Base-by-base conservation (phyloP, 2,329 filamentous ascomycete species). In the Claviceps digitariae region DNA sequence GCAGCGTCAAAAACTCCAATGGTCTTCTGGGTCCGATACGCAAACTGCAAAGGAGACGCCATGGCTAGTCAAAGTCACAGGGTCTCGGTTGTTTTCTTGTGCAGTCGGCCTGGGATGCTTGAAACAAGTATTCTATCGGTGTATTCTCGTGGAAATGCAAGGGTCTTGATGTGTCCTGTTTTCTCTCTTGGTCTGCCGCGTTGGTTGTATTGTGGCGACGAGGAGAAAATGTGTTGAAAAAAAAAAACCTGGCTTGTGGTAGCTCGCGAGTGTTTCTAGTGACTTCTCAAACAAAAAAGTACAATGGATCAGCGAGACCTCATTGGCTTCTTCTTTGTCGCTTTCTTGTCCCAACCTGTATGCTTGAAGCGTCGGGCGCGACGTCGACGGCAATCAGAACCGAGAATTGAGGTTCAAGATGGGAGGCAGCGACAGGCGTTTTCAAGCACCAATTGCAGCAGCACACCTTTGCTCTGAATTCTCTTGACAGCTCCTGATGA, bases 41-140 rank as follows among this genome's bases (percentile, higher is more conserved):
- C 88, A 83, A 96, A 87, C 82, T 96, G 91, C 74, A 91, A 86
- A 67, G 87, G 83, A 77, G 78, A 84, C 70, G 88, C 87, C 90
- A 95, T 96, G 81, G 83, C 87, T 90, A 90, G 81, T 83, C 67
- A 89, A 90, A 90, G 86, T 78, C 85, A 89, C 86, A 86, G 83
- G 58, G 57, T 66, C 66, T 65, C 62, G 58, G 59, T 57, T 58
- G 55, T 20, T 48, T 31, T 41, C 15, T 48, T 46, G 56, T 60
- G 61, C 57, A 62, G 58, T 60, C 54, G 59, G 58, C 57, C 52
- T 54, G 59, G 59, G 52, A 46, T 50, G 53, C 53, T 53, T 48
- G 34, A 20, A 31, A 23, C 29, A 8, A 20, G 43, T 43, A 36
- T 23, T 48, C 48, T 31, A 27, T 41, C 45, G 36, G n/a, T 41